Evolutionary conservation across 768 basidiomycete species (phyloP).

Genomic region (Scleroderma citrinum): DNA sequence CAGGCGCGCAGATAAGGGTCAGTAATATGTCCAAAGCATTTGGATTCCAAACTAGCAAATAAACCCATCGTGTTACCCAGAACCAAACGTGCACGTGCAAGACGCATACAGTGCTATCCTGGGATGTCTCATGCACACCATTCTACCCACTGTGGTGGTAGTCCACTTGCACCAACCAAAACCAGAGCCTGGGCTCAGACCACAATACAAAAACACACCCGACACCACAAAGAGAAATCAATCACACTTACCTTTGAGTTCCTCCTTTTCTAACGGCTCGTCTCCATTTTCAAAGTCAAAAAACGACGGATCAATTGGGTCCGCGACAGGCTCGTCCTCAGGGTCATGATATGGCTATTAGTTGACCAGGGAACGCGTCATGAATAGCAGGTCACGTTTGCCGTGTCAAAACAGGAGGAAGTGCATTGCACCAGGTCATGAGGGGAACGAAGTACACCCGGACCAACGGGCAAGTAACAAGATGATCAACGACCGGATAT

Average conservation of each 20-base stretch:
- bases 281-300: constrained; percentile 76
- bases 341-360: constrained; percentile 83
- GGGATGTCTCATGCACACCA: too few relatives aligned
- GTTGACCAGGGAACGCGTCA: background rate
- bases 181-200: too few relatives aligned
- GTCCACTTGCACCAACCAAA: too few relatives aligned
- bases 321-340: constrained; percentile 81
- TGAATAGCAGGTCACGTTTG: background rate
- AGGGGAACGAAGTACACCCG: too few relatives aligned
- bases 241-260: constrained; percentile 51
- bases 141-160: too few relatives aligned
- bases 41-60: background rate
- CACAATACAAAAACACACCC: background rate
- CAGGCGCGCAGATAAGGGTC: background rate
- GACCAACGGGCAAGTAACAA: too few relatives aligned
- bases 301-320: constrained; percentile 67
- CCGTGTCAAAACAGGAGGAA: too few relatives aligned
- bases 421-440: too few relatives aligned
- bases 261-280: constrained; percentile 56
- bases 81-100: background rate
- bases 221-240: background rate
- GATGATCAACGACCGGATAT: too few relatives aligned
- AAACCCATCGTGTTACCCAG: background rate
- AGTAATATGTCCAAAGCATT: background rate
- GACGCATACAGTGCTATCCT: too few relatives aligned